Evolutionary conservation across 2,329 filamentous ascomycete genomes (phyloP), one percentile per base, ranked within the genome.

Genomic region (Phoma sp.): DNA sequence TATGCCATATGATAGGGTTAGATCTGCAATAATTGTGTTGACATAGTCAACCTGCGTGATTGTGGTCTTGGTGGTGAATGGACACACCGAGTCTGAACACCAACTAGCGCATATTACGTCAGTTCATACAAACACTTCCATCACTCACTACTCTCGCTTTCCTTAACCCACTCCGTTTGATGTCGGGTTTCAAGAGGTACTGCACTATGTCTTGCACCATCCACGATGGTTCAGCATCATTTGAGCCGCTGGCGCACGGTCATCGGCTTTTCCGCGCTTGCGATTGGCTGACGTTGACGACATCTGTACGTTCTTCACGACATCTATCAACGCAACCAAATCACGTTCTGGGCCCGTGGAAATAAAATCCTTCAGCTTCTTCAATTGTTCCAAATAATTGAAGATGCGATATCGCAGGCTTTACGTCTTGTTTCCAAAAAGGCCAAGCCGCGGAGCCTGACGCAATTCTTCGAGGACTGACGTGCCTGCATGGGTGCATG

Each of bases 381-480:
- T 42, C 12, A 4, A 12, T 42, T 26, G 11, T 34, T 26, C 23
- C 32, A 15, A 15, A 29, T 21, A 11, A 7, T 18, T 25, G 5
- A 1, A 4, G n/a, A 11, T 20, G 29, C 30, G 23, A 38, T 6
- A 33, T 39, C 36, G 45, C 25, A 14, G 17, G 33, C 42, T 11
- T 10, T 29, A n/a, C 25, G 18, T 21, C 46, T 32, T 7, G 26
- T 30, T 39, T n/a, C 5, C 18, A n/a, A 1, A 1, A 26, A 21
- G 5, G 57, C 60, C 57, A 63, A 61, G 60, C 42, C 43, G 30
- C 34, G 23, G 33, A 51, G 42, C 36, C 51, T 63, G 58, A 63
- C 60, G 60, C 58, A 34, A 63, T 63, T 54, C 53, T 50, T 32
- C 25, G 21, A 26, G 23, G 32, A 43, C 51, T 63, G 60, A 63